A percentile compares a stretch with the other conserved stretches of the same genome.
Conservation (phyloP, 352 stramenopile species). For the Phytophthora pseudosyringae region DNA sequence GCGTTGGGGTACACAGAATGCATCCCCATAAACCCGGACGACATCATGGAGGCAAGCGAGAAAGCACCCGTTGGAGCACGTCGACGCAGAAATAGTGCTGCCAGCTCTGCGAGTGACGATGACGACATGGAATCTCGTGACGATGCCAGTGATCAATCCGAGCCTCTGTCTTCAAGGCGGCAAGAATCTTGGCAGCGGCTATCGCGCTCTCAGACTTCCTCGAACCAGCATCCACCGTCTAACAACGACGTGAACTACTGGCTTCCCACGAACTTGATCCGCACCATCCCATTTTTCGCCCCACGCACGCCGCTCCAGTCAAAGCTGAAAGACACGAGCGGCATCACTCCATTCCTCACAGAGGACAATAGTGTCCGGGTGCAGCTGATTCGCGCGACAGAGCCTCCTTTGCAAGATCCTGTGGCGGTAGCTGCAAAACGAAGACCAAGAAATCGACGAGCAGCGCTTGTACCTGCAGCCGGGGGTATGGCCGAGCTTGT, state of each 20-base stretch:
- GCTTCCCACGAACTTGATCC: constrained; percentile 78
- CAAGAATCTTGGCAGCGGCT: constrained; percentile 8
- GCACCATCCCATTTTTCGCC: constrained; percentile 79
- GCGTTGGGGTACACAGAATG: constrained; percentile 80
- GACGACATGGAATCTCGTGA: constrained; percentile 32
- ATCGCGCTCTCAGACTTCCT: constrained; percentile 10
- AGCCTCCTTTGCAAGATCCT: constrained; percentile 73
- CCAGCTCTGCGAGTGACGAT: constrained; percentile 38
- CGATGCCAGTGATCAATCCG: constrained; percentile 18
- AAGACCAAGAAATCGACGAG: constrained; percentile 44
- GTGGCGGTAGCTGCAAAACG: constrained; percentile 26
- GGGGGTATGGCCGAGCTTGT: constrained; percentile 45
- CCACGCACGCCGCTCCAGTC: constrained; percentile 74
- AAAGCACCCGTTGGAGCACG: constrained; percentile 51
- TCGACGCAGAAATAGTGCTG: constrained; percentile 44
- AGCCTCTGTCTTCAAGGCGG: constrained; percentile 13
- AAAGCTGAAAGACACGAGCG: constrained; percentile 81
- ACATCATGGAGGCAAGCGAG: constrained; percentile 59
- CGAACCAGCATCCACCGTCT: neutral
- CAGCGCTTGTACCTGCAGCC: constrained; percentile 42
- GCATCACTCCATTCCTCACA: constrained; percentile 64
- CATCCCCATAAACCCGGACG: constrained; percentile 62
- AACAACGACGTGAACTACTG: constrained; percentile 65
- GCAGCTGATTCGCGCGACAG: constrained; percentile 77
- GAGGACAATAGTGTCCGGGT: constrained; percentile 80